Evolutionary conservation across 805 yeast species (phyloP), one percentile per base, ranked within the genome.

Genomic region (Sugiyamaella qingdaonensis): DNA sequence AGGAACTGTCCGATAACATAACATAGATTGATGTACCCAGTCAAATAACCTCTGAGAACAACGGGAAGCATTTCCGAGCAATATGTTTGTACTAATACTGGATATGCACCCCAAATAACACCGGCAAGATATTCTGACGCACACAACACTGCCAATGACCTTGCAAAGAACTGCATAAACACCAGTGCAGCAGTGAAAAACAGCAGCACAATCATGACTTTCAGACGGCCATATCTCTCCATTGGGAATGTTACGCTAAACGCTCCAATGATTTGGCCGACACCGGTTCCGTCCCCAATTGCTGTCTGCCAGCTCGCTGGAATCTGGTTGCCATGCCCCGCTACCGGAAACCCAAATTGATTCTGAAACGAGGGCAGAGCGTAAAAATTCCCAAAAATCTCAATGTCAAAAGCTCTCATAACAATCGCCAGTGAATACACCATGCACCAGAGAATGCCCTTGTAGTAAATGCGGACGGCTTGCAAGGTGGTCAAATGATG

Each of bases 1-100:
- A 81, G 67, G 45, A 82, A 69, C 63, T 81, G 85, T 36, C 88
- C 88, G 56, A 78, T 64, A 39, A 76, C 77, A 81, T 81, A 81
- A 58, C 82, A 78, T 53, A 77, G 58, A 63, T 79, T 79, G 55
- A 75, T 76, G 56, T 71, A 76, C 2, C 82, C 74, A 14, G 84
- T 74, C 49, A 81, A 67, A 56, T 77, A 76, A 47, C 72, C 69
- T 55, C 85, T 70, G 52, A 81, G 68, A 10, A 73, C 73, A 10
- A 77, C 60, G 0, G 85, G 85, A 56, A 80, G 72, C 31, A 79
- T 78, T 60, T 81, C 85, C 11, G 81, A 70, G n/a, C 84, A 80
- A 61, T 81, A 81, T 2, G 80, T 66, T 9, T 78, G 76, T 2
- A 79, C 69, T 59, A 81, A 63, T 29, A 79, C 72, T 54, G 74